Base-by-base conservation (phyloP, 169 alveolate species). In the Plasmodium adleri region DNA sequence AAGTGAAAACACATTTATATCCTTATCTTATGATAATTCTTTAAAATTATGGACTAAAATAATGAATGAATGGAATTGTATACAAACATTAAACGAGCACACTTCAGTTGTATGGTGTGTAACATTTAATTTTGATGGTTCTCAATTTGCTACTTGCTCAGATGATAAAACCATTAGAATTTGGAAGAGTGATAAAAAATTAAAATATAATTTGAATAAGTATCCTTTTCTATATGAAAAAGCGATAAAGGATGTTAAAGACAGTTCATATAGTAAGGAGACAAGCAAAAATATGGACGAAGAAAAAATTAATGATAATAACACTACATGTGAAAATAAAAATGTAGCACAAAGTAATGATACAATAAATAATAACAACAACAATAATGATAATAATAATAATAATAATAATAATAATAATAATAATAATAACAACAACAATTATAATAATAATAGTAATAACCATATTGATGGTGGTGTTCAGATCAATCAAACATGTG, bases 71-170 rank as follows among this genome's bases (percentile, higher is more conserved):
- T 94, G 96, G 96, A 88, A 52, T 47, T 94, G 96, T 60, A 66
- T 94, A 66, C 96, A 94, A 73, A 90, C 94, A 10, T 71, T 94
- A 17, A 92, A 59, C 58, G 88, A 88, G 22, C 94, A 92, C 56
- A 86, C 88, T 12, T 91, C 94, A 6, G 93, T 94, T 5, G 95
- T 94, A 7, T 94, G 96, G 96, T 92, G 93, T 60, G 75, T 92
- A 1, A 68, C 95, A 4, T 94, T 94, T 66, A 90, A 88, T 72
- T 50, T 64, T 63, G 93, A 92, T 17, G 96, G 96, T 8, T 60
- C 90, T 39, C 59, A 76, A 68, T 76, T 94, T 28, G 94, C 94
- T 17, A 88, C 96, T 1, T 88, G 92, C 43, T 92, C 96, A 8
- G 93, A 93, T 49, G 96, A 94, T 20, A 66, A 90, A 32, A n/a